phyloP scores from a whole-genome alignment of 371 early-diverging fungal genomes.

The Smittium mucronatum region DNA sequence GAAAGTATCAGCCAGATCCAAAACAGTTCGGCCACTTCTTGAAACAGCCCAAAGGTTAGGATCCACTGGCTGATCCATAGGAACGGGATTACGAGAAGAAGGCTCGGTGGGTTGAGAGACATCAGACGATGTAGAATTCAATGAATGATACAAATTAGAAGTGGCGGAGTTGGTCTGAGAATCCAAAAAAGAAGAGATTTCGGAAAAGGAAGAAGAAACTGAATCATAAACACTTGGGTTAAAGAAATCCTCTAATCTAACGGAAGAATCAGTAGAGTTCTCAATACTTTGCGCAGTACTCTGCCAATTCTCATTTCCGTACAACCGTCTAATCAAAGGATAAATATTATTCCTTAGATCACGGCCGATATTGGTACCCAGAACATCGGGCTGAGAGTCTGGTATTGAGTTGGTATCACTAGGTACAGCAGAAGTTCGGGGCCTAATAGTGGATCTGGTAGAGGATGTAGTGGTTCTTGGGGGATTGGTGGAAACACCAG shows the following conservation, averaged over 20 bases:
- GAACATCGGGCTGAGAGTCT: background rate
- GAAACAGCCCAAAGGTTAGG: too few relatives aligned
- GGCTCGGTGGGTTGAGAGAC: background rate
- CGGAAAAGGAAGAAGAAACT: background rate
- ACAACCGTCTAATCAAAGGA: background rate
- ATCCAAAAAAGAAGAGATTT: background rate
- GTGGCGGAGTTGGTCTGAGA: background rate
- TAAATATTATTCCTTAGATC: background rate
- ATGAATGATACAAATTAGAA: background rate
- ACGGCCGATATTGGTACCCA: background rate
- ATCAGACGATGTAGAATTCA: background rate
- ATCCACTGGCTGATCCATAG: background rate
- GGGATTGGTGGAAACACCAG: background rate
- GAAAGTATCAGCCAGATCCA: conserved; percentile 2
- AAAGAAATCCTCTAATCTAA: background rate
- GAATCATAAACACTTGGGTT: background rate
- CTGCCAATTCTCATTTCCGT: background rate
- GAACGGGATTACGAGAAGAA: background rate
- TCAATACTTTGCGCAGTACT: background rate
- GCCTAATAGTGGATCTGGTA: background rate
- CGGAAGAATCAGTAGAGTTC: background rate
- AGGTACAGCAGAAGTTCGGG: background rate
- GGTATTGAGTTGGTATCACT: background rate
- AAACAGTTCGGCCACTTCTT: background rate
- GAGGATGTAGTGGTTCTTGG: background rate